phyloP scores from a whole-genome alignment of 805 yeast species.

The Soucietia sequanensis region DNA sequence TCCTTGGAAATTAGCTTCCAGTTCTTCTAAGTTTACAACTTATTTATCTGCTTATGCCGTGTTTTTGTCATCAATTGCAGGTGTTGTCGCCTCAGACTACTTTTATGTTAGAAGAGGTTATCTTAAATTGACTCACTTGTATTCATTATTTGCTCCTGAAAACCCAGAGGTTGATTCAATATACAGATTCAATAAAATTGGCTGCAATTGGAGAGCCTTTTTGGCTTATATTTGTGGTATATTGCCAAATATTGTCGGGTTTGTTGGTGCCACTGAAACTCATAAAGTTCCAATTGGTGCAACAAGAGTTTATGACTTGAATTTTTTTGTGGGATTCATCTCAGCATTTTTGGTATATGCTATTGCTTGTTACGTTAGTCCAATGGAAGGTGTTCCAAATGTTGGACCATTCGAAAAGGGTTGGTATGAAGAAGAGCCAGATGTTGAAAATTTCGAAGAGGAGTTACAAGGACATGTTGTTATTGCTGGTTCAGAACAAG shows the following conservation, averaged over 20 bases:
- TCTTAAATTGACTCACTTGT: conserved; percentile 62
- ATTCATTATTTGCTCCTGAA: conserved; percentile 42
- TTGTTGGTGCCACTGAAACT: conserved; percentile 79
- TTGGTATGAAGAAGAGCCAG: conserved; percentile 63
- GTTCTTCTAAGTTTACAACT: conserved; percentile 40
- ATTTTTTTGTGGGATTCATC: conserved; percentile 75
- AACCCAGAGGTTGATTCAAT: conserved; percentile 24
- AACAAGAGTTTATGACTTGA: conserved; percentile 64
- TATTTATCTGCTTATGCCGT: conserved; percentile 44
- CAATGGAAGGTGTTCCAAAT: conserved; percentile 41
- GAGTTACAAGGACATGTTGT: conserved; percentile 31
- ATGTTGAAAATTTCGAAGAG: conserved; percentile 61
- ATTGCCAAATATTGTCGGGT: conserved; percentile 81
- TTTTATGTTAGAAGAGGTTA: conserved; percentile 70
- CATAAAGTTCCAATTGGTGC: conserved; percentile 75
- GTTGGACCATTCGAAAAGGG: conserved; percentile 47
- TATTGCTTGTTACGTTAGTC: conserved; percentile 50
- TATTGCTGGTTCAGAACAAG: conserved; percentile 16
- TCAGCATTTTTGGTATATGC: conserved; percentile 57
- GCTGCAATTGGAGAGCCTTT: conserved; percentile 82
- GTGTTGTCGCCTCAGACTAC: conserved; percentile 42
- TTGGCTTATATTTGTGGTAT: conserved; percentile 80
- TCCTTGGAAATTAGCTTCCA: conserved; percentile 44
- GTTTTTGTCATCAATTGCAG: conserved; percentile 43
- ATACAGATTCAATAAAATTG: conserved; percentile 62